Evolutionary conservation across 352 stramenopile genomes (phyloP), one percentile per base, ranked within the genome.

Genomic region (Phytophthora cactorum): DNA sequence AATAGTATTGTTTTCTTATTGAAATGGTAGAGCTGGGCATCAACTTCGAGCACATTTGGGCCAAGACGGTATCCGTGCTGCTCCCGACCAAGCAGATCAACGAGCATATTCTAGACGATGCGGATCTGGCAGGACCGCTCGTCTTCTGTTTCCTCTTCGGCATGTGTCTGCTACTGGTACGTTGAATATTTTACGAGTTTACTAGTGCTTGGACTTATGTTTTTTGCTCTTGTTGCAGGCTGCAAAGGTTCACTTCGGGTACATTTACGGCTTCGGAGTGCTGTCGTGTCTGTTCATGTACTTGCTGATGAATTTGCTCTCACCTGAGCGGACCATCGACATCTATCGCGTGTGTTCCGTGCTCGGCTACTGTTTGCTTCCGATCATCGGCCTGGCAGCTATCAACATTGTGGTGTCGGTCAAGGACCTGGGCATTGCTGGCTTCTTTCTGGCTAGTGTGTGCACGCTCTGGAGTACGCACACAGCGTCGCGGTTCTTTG

Each of bases 201-300:
- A 41, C 10, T 51, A 41, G 14, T 54, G 38, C 41, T 22, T 52
- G 55, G 17, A 56, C 8, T 45, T 53, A 50, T 41, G 44, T 28
- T 46, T 59, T 39, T 68, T 68, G 9, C 39, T 49, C 17, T 38
- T 25, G 12, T 8, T 32, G 29, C 47, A 94, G 86, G 81, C 80
- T 41, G 91, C 86, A 41, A 99, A 99, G 77, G 78, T 99, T 55
- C 96, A 99, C 63, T 99, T 99, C 73, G 97, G 97, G 36, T 99
- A 99, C 78, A 99, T 99, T 63, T 99, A 99, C 79, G 96, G 96
- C 46, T 99, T 99, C 76, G 96, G 97, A 28, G 72, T 99, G n/a
- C 91, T 98, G 62, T 98, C 97, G 47, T 99, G 95, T 73, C 52
- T 99, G 17, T 92, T 93, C 64, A 96, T 99, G 85, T 98, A 97